Evolutionary conservation across 192 early-diverging fungal genomes (phyloP).

Genomic region (Powellomyces hirtus): DNA sequence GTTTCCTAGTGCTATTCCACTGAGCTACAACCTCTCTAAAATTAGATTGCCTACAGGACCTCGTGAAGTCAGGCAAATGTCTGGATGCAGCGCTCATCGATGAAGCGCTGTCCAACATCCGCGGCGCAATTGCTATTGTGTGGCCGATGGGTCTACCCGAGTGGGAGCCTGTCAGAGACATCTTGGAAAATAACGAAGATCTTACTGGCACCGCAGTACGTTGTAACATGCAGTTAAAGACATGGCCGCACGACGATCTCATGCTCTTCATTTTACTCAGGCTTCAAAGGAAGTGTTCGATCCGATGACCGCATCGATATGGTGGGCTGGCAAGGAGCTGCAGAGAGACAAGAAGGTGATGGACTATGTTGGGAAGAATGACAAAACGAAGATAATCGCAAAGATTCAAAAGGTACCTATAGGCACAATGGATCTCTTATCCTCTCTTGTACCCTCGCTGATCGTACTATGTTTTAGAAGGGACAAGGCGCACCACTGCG

Average conservation of each 20-base stretch:
- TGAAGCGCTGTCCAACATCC: slow-evolving; percentile 41
- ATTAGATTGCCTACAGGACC: slow-evolving; percentile 37
- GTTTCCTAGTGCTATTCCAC: not conserved
- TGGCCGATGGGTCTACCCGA: slow-evolving; percentile 58
- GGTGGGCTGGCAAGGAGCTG: slow-evolving; percentile 65
- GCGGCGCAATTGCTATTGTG: slow-evolving; percentile 50
- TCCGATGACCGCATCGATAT: slow-evolving; percentile 38
- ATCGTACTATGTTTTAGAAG: too few relatives aligned
- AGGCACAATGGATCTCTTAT: too few relatives aligned
- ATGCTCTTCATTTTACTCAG: slow-evolving; percentile 15
- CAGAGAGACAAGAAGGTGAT: slow-evolving; percentile 42
- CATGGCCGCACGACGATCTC: not conserved
- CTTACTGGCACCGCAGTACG: slow-evolving; percentile 47
- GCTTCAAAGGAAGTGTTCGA: slow-evolving; percentile 47
- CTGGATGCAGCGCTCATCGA: slow-evolving; percentile 30
- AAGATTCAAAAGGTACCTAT: slow-evolving; percentile 58
- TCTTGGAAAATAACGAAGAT: slow-evolving; percentile 54
- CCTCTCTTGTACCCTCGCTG: too few relatives aligned
- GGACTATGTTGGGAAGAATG: slow-evolving; percentile 59
- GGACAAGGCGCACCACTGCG: slow-evolving; percentile 53
- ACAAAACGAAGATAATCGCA: slow-evolving; percentile 57
- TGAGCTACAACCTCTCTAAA: not conserved
- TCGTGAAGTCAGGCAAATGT: slow-evolving; percentile 36
- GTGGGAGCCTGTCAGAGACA: slow-evolving; percentile 50
- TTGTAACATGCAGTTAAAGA: not conserved